Evolutionary conservation across 2,329 filamentous ascomycete species (phyloP), one percentile per base, ranked within the genome.

Genomic region (Pseudocercospora ulei): DNA sequence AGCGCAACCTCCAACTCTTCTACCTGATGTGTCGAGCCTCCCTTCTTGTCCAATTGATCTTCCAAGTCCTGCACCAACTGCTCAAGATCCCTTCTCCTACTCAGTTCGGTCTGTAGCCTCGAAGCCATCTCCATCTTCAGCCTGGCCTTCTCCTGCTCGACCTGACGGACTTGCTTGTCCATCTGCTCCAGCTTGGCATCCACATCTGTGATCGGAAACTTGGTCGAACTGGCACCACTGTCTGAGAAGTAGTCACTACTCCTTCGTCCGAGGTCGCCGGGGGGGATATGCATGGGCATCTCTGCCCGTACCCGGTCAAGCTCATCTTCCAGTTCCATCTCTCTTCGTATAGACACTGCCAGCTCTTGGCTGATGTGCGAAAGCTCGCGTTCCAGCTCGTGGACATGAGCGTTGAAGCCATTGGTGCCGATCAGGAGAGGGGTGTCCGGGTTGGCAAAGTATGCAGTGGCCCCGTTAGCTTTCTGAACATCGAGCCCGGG

Each of bases 181-280:
- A 95, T 67, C 59, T 95, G 84, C 54, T 80, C 76, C 3, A 71
- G 53, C 50, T 70, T 74, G 19, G 62, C 64, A 29, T 73, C 70
- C 8, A 63, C 65, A 43, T 73, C 68, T 30, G 83, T 80, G 45
- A 72, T 66, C 1, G 80, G 78, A 55, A 79, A 80, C 55, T 85
- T 82, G 37, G 83, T 73, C 1, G 85, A 88, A 60, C 85, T 88
- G 41, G 84, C 80, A 19, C 90, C 90, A 4, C 87, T 94, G 61
- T 98, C 90, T 2, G 90, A 98, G 60, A 90, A 98, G 65, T 98
- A 96, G 64, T 98, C 90, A 64, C 90, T 96, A 6, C 84, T 92
- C 44, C 88, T 75, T 59, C 82, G 80, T 17, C 71, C 57, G n/a
- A 68, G 62, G n/a, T 55, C 52, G 16, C 49, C 44, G 54, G 51